Conservation (phyloP, 306 rosid species). For the Vigna radiata region DNA sequence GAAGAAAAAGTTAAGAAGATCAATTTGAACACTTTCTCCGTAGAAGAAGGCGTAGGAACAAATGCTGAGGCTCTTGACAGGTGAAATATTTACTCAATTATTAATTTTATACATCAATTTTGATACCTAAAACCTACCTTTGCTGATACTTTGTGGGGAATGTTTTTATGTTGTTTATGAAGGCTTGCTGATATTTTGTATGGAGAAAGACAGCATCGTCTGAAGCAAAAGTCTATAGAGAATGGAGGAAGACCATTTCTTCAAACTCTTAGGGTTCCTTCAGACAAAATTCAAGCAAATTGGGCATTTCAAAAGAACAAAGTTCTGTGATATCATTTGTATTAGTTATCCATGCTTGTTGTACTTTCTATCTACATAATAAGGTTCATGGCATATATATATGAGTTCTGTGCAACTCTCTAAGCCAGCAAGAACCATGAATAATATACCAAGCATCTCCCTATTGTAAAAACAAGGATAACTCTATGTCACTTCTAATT, state of each 20-base stretch:
- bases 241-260: constrained; percentile 7
- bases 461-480: too few relatives aligned
- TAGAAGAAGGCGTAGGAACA: neutral
- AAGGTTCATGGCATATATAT: too few relatives aligned
- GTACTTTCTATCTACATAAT: too few relatives aligned
- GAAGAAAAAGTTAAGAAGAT: neutral
- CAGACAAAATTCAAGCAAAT: neutral
- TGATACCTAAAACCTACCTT: too few relatives aligned
- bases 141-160: neutral
- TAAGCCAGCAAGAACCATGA: too few relatives aligned
- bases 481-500: too few relatives aligned
- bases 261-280: neutral
- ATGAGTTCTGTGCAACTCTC: too few relatives aligned
- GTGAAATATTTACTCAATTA: neutral
- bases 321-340: too few relatives aligned
- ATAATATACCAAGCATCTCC: too few relatives aligned
- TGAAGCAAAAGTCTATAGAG: constrained; percentile 9
- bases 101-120: too few relatives aligned
- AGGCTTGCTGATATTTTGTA: constrained; percentile 27
- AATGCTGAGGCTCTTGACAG: neutral
- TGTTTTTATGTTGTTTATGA: neutral
- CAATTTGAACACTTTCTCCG: neutral
- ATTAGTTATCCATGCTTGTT: too few relatives aligned
- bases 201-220: constrained; percentile 10
- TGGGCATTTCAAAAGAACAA: neutral